These are phyloP conservation scores for Arctium lappa DNA, from an alignment of 129 eudicot species.

Conservation along the genomic window DNA sequence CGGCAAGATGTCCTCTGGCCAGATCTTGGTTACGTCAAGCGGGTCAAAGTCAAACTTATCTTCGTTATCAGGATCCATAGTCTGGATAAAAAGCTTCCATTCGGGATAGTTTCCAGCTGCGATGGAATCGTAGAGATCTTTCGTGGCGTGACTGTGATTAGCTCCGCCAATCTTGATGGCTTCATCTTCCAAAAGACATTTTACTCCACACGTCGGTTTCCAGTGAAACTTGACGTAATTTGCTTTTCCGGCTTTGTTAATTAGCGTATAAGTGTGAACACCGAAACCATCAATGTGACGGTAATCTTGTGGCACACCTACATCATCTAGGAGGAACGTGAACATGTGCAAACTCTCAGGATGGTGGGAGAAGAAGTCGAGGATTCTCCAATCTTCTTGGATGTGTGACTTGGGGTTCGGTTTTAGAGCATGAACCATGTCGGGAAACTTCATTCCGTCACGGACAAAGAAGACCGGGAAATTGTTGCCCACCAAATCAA, in stretches of 20 bases:
- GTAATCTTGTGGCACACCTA: conserved; percentile 58
- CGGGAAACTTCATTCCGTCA: conserved; percentile 69
- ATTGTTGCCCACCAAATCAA: conserved; percentile 74
- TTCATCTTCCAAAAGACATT: conserved; percentile 49
- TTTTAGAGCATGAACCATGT: conserved; percentile 62
- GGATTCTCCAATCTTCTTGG: conserved; percentile 67
- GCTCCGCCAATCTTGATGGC: conserved; percentile 50
- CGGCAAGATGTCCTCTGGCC: conserved; percentile 65
- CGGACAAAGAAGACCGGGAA: conserved; percentile 66
- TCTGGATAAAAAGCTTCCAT: conserved; percentile 57
- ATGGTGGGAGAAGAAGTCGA: conserved; percentile 69
- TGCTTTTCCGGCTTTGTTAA: conserved; percentile 50
- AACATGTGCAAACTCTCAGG: conserved; percentile 67
- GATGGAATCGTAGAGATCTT: conserved; percentile 62
- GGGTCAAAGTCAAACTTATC: conserved; percentile 68
- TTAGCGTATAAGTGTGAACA: conserved; percentile 47
- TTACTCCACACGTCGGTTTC: conserved; percentile 68
- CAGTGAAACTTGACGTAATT: conserved; percentile 62
- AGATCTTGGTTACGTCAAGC: conserved; percentile 60
- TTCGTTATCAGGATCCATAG: conserved; percentile 54
- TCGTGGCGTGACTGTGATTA: conserved; percentile 77
- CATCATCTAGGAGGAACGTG: conserved; percentile 55
- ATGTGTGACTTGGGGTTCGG: conserved; percentile 75
- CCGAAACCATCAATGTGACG: conserved; percentile 67
- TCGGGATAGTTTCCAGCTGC: conserved; percentile 57